phyloP scores from a whole-genome alignment of 495 filamentous ascomycete genomes.

The Aspergillus carlsbadensis region DNA sequence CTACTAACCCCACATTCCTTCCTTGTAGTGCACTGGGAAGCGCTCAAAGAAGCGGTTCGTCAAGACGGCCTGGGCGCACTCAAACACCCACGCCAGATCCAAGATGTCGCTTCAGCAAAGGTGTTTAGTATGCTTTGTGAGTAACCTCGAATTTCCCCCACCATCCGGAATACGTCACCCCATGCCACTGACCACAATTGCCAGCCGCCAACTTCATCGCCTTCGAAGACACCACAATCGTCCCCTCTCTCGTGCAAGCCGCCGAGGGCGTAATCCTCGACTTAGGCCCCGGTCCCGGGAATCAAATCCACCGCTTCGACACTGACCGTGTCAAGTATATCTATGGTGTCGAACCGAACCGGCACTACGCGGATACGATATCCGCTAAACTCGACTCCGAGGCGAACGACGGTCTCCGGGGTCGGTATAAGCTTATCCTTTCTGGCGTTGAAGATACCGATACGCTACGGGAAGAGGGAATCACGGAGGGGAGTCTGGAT shows the following conservation, averaged over 20 bases:
- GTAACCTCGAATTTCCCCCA: background rate
- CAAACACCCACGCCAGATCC: constrained; percentile 12
- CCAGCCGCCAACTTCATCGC: constrained; percentile 29
- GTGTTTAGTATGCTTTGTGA: constrained; percentile 24
- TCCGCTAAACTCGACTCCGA: constrained; percentile 12
- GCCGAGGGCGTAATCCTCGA: constrained; percentile 46
- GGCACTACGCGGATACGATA: constrained; percentile 22
- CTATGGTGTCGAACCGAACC: constrained; percentile 48
- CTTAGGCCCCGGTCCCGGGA: constrained; percentile 48
- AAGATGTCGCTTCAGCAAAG: constrained; percentile 22
- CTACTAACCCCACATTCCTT: background rate
- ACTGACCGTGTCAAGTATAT: constrained; percentile 29
- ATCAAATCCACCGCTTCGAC: constrained; percentile 44
- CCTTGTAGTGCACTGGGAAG: constrained; percentile 23
- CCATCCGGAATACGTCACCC: too few species aligned
- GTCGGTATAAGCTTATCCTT: constrained; percentile 39
- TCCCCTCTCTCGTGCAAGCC: constrained; percentile 39
- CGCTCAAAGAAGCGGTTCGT: constrained; percentile 21
- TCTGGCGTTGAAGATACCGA: constrained; percentile 40
- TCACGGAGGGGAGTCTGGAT: constrained; percentile 38
- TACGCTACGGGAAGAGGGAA: constrained; percentile 30
- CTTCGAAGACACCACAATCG: constrained; percentile 39
- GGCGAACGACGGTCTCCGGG: constrained; percentile 24
- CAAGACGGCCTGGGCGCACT: constrained; percentile 22
- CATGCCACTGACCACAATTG: background rate